Conservation (phyloP, 192 early-diverging fungal species). For the Gryganskiella cystojenkinii region DNA sequence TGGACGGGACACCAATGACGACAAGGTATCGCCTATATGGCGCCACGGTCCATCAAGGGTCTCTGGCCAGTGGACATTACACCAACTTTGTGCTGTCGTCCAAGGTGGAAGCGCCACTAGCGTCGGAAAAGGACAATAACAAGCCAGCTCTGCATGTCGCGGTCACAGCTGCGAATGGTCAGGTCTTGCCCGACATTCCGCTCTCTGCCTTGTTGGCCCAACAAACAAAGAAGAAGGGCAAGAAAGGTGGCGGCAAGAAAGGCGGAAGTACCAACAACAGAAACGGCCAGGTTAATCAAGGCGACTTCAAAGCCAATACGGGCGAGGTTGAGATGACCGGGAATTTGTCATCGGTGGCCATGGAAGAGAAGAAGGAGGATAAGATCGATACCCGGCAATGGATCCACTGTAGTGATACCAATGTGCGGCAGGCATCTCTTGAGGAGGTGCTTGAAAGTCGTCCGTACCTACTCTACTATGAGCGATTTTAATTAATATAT, state of each 20-base stretch:
- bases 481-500: conserved; percentile 15
- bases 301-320: background rate
- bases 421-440: conserved; percentile 33
- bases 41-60: conserved; percentile 55
- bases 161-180: background rate
- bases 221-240: conserved; percentile 12
- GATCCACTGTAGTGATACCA: conserved; percentile 55
- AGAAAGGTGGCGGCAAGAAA: conserved; percentile 2
- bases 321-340: background rate
- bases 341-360: background rate
- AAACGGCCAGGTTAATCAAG: background rate
- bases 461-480: conserved; percentile 57
- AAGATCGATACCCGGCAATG: conserved; percentile 32
- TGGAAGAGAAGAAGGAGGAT: background rate
- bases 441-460: conserved; percentile 49
- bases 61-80: conserved; percentile 56
- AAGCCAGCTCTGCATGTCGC: background rate
- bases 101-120: conserved; percentile 27
- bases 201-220: conserved; percentile 19
- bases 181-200: conserved; percentile 29
- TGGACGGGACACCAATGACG: background rate
- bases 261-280: conserved; percentile 1
- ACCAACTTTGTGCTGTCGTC: conserved; percentile 51
- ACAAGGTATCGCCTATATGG: conserved; percentile 55
- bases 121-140: background rate